phyloP scores from a whole-genome alignment of 495 filamentous ascomycete genomes.

The Clohesyomyces aquaticus region DNA sequence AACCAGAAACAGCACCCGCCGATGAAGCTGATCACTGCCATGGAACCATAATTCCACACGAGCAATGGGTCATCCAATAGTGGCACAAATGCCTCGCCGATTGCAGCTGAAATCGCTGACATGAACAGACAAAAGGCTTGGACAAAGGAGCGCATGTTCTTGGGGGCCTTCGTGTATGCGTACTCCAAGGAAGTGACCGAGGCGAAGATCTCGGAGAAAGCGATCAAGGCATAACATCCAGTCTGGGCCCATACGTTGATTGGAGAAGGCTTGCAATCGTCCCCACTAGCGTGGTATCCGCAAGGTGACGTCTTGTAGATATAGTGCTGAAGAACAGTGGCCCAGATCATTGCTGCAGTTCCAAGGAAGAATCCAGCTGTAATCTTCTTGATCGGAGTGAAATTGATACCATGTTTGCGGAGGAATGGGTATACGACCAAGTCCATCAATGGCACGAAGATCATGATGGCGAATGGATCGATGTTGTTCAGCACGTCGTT shows the following conservation, averaged over 20 bases:
- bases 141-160: conserved; percentile 36
- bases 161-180: conserved; percentile 38
- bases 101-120: conserved; percentile 21
- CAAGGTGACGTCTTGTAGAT: conserved; percentile 27
- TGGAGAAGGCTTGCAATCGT: conserved; percentile 12
- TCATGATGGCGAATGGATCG: conserved; percentile 70
- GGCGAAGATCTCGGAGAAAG: conserved; percentile 34
- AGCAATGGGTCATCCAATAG: conserved; percentile 29
- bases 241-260: conserved; percentile 34
- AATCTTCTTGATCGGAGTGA: conserved; percentile 76
- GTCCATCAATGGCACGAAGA: conserved; percentile 25
- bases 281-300: neutral
- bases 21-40: conserved; percentile 64
- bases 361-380: conserved; percentile 59
- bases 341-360: conserved; percentile 36
- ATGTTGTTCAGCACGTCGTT: conserved; percentile 82
- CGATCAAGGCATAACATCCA: conserved; percentile 27
- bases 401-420: conserved; percentile 63
- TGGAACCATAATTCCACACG: conserved; percentile 63
- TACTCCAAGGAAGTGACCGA: conserved; percentile 35
- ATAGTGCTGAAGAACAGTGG: conserved; percentile 32
- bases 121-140: conserved; percentile 19
- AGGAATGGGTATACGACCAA: conserved; percentile 62
- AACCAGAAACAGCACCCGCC: conserved; percentile 67
- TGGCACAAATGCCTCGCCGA: conserved; percentile 25